Percentiles rank a stretch among this genome's conserved stretches.
Evolutionary conservation across 2,329 filamentous ascomycete species (phyloP).

Genomic region (Helotiales sp.): DNA sequence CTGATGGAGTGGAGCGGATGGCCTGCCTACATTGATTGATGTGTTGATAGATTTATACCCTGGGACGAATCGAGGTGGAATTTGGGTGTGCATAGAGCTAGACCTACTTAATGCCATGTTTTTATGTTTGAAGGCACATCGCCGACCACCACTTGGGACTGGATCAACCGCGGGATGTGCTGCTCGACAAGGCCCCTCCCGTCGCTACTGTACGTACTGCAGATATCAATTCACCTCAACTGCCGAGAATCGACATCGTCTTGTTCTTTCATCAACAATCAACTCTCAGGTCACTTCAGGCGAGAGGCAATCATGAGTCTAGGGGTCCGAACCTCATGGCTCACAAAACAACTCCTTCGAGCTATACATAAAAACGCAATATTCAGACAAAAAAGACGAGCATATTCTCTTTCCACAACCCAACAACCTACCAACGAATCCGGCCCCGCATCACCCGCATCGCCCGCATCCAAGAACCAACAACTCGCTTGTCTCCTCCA

Average conservation of each 20-base stretch:
- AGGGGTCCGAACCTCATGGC: no score
- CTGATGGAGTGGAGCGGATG: not conserved
- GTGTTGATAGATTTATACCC: constrained; percentile 8
- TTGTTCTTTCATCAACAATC: no score
- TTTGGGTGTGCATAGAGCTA: constrained; percentile 1
- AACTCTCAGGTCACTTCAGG: no score
- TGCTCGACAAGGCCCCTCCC: not conserved
- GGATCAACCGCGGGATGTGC: not conserved
- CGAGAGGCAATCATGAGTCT: no score
- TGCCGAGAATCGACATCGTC: no score
- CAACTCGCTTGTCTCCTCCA: not conserved
- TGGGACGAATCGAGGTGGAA: not conserved
- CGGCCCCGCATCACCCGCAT: not conserved
- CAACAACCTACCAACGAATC: no score
- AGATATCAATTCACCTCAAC: no score
- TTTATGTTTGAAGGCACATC: not conserved
- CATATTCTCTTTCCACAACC: no score
- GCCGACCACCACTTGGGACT: not conserved
- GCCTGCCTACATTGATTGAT: not conserved
- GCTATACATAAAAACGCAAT: no score
- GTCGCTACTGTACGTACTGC: not conserved
- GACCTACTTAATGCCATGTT: not conserved
- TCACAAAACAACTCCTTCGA: no score
- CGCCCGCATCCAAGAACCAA: not conserved
- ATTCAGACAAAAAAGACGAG: no score